Evolutionary conservation across 495 filamentous ascomycete genomes (phyloP).

Genomic region (Neurospora sp.): DNA sequence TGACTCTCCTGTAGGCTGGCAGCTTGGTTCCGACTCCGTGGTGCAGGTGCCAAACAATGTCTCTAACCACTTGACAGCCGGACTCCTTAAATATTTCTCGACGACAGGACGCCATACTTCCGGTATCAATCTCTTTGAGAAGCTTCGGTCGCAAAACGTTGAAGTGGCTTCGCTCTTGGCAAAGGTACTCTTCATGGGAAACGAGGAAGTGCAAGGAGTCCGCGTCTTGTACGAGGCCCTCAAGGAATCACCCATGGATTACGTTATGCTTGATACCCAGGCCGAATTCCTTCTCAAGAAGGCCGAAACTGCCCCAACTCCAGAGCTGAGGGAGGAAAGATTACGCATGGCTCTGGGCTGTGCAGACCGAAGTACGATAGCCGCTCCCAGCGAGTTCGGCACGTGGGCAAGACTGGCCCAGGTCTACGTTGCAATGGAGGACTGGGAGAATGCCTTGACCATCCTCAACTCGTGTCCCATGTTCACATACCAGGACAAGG

Average conservation of each 20-base stretch:
- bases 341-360: conserved; percentile 78
- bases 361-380: conserved; percentile 86
- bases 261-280: conserved; percentile 85
- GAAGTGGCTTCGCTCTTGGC: conserved; percentile 91
- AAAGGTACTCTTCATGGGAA: conserved; percentile 79
- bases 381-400: conserved; percentile 90
- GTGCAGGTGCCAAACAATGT: conserved; percentile 96
- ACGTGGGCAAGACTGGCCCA: conserved; percentile 93
- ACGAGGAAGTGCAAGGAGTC: conserved; percentile 93
- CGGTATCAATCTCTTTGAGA: conserved; percentile 96
- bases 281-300: conserved; percentile 88
- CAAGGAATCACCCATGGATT: conserved; percentile 90
- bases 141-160: conserved; percentile 78
- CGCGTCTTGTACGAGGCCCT: conserved; percentile 79
- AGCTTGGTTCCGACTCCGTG: conserved; percentile 91
- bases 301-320: conserved; percentile 40
- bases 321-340: conserved; percentile 46
- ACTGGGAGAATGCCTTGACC: conserved; percentile 86
- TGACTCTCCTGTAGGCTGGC: conserved; percentile 54
- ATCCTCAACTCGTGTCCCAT: conserved; percentile 99
- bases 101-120: conserved; percentile 93
- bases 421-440: conserved; percentile 82
- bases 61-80: conserved; percentile 88
- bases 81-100: conserved; percentile 90
- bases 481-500: conserved; percentile 99